A percentile compares a stretch with the other conserved stretches of the same genome.
These are phyloP conservation scores for Diaporthe aspalathi DNA, from an alignment of 2,329 filamentous ascomycete species.

Conservation along the genomic window DNA sequence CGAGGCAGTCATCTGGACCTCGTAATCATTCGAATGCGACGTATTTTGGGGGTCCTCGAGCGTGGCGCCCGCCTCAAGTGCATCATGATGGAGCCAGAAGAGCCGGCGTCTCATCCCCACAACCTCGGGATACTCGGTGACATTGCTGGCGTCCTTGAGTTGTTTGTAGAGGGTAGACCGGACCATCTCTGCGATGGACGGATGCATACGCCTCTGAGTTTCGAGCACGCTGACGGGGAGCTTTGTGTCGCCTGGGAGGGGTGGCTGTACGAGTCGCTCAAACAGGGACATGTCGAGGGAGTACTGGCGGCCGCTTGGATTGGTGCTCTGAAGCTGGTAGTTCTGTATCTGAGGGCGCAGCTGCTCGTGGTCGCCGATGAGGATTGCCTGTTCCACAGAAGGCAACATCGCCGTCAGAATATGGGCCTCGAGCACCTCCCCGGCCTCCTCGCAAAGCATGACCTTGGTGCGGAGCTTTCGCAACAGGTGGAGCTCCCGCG, in stretches of 20 bases:
- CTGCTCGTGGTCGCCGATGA: constrained; percentile 74
- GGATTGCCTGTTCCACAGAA: constrained; percentile 68
- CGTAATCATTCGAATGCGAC: constrained; percentile 67
- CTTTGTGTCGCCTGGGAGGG: neutral
- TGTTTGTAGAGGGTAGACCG: constrained; percentile 67
- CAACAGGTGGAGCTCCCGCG: constrained; percentile 61
- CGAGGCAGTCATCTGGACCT: constrained; percentile 71
- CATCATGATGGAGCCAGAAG: constrained; percentile 72
- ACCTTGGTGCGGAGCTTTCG: constrained; percentile 64
- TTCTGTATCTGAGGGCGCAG: constrained; percentile 69
- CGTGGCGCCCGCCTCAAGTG: constrained; percentile 55
- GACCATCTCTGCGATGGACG: constrained; percentile 69
- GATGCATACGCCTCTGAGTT: constrained; percentile 73
- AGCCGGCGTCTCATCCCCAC: constrained; percentile 63
- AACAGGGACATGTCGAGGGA: constrained; percentile 71
- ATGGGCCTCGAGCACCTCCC: constrained; percentile 75
- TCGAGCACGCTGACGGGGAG: constrained; percentile 40
- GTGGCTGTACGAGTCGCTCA: constrained; percentile 62
- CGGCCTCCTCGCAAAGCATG: constrained; percentile 75
- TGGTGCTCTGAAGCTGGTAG: constrained; percentile 64
- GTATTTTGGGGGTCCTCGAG: constrained; percentile 51
- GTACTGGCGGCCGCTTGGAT: constrained; percentile 59
- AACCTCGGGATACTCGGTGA: constrained; percentile 58
- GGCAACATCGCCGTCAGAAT: constrained; percentile 69
- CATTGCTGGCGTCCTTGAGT: constrained; percentile 61